Conservation (phyloP, 306 rosid genomes). For the barrel medic (Medicago truncatula) region DNA sequence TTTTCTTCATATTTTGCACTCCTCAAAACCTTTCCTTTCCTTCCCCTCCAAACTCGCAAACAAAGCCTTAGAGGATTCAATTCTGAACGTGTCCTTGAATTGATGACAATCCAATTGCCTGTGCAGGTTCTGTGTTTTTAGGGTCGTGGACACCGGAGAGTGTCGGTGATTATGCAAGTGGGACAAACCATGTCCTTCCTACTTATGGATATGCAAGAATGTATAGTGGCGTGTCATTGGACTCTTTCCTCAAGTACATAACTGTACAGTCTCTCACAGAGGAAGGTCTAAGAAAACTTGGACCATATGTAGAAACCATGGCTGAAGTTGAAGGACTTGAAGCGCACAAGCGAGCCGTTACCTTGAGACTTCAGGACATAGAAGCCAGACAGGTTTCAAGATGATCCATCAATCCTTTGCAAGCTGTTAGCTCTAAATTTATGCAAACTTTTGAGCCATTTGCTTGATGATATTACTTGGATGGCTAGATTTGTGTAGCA, state of each 20-base stretch:
- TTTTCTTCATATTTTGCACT: too few species aligned
- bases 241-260: conserved; percentile 92
- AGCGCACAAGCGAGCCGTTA: conserved; percentile 93
- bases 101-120: conserved; percentile 16
- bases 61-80: conserved; percentile 28
- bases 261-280: conserved; percentile 94
- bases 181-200: conserved; percentile 98
- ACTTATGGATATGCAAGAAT: conserved; percentile 96
- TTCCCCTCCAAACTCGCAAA: too few species aligned
- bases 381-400: conserved; percentile 71
- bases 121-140: conserved; percentile 86
- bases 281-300: conserved; percentile 86
- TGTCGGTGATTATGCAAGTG: conserved; percentile 98
- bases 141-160: conserved; percentile 99
- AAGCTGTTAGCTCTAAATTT: conserved; percentile 11
- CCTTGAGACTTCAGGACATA: conserved; percentile 88
- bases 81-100: not conserved
- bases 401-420: conserved; percentile 41
- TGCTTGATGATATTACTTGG: conserved; percentile 18
- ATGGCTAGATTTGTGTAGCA: conserved; percentile 19
- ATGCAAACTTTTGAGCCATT: conserved; percentile 23
- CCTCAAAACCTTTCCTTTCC: too few species aligned
- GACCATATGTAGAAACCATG: conserved; percentile 90
- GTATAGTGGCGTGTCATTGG: conserved; percentile 95
- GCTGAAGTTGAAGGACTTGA: conserved; percentile 96